A percentile compares a stretch with the other conserved stretches of the same genome.
phyloP scores from a whole-genome alignment of 2,329 filamentous ascomycete genomes.

The Aaosphaeria pasadenensis region DNA sequence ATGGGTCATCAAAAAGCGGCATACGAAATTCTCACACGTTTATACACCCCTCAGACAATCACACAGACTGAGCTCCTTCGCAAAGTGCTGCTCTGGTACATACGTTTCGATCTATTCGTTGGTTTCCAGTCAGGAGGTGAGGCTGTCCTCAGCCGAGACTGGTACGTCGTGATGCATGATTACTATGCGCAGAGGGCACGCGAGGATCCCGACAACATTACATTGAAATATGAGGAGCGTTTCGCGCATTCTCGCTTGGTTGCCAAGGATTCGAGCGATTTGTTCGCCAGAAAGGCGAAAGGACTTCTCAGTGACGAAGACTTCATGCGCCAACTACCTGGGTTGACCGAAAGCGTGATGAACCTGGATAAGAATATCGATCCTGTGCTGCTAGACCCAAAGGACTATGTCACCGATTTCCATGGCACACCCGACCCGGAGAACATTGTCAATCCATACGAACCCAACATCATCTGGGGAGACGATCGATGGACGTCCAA shows the following conservation, averaged over 20 bases:
- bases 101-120: constrained; percentile 81
- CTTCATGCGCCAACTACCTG: constrained; percentile 60
- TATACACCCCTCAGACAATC: constrained; percentile 75
- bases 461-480: constrained; percentile 64
- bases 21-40: constrained; percentile 70
- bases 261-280: constrained; percentile 73
- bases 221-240: constrained; percentile 65
- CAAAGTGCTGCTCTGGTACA: constrained; percentile 83
- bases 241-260: constrained; percentile 68
- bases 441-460: constrained; percentile 72
- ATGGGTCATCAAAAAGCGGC: constrained; percentile 92
- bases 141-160: constrained; percentile 70
- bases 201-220: constrained; percentile 60
- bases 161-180: constrained; percentile 67
- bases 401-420: constrained; percentile 64
- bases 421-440: constrained; percentile 54
- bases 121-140: constrained; percentile 79
- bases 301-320: constrained; percentile 62
- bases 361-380: constrained; percentile 54
- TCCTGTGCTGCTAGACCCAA: constrained; percentile 58
- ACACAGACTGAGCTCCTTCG: constrained; percentile 68
- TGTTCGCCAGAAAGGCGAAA: constrained; percentile 68
- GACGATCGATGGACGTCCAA: constrained; percentile 72
- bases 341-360: constrained; percentile 41
- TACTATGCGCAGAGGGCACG: constrained; percentile 60